These are phyloP conservation scores for Trichophaea hybrida DNA, from an alignment of 2,329 filamentous ascomycete genomes.

Conservation along the genomic window DNA sequence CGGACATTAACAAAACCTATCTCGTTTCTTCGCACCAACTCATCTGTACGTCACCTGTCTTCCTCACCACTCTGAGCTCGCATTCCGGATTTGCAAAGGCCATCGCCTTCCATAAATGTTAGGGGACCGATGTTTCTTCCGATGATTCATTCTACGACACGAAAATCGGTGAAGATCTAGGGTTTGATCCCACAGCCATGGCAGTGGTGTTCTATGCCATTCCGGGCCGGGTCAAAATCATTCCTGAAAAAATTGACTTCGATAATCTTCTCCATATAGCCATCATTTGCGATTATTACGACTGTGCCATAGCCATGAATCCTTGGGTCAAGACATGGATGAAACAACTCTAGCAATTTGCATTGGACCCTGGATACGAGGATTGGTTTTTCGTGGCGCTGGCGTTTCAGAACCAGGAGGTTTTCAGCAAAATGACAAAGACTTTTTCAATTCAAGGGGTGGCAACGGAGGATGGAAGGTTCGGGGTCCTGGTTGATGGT, in stretches of 20 bases:
- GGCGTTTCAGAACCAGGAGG: slow-evolving; percentile 10
- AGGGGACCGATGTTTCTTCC: no score
- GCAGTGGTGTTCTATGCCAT: slow-evolving; percentile 9
- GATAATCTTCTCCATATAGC: slow-evolving; percentile 22
- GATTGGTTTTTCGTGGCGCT: slow-evolving; percentile 14
- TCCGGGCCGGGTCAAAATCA: slow-evolving; percentile 5
- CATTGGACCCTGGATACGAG: slow-evolving; percentile 2
- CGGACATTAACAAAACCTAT: not conserved
- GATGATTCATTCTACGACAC: no score
- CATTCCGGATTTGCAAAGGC: slow-evolving; percentile 6
- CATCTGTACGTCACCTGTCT: slow-evolving; percentile 6
- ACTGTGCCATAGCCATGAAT: slow-evolving; percentile 21
- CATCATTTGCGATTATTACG: slow-evolving; percentile 26
- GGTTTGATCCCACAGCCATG: slow-evolving; percentile 12
- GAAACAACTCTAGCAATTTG: not conserved
- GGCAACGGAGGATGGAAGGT: not conserved
- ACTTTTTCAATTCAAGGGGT: not conserved
- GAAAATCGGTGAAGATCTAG: no score
- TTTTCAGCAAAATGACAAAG: not conserved
- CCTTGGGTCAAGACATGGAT: slow-evolving; percentile 17
- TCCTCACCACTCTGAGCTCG: slow-evolving; percentile 11
- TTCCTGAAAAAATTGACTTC: slow-evolving; percentile 13
- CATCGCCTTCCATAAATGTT: not conserved
- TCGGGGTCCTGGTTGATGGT: not conserved
- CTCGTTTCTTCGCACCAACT: slow-evolving; percentile 2